phyloP scores from a whole-genome alignment of 139 green algal genomes.

The Chlorella sp. region DNA sequence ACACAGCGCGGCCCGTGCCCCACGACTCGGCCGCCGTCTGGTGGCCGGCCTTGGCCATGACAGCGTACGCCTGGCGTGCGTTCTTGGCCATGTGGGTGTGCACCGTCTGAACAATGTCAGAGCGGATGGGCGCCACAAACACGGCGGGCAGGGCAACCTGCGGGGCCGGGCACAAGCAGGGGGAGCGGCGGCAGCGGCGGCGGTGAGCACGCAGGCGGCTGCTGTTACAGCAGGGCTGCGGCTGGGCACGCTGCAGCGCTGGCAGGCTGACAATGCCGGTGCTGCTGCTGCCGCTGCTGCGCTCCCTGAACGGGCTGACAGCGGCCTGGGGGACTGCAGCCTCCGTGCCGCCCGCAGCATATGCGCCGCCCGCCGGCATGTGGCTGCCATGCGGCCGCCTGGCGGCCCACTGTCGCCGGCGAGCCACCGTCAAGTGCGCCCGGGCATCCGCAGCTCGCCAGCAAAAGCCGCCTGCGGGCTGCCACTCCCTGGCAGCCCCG shows the following conservation, averaged over 20 bases:
- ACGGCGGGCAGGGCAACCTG: constrained; percentile 90
- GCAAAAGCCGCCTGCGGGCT: too few species aligned
- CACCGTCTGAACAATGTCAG: constrained; percentile 89
- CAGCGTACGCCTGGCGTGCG: constrained; percentile 96
- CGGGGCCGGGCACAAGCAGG: not conserved
- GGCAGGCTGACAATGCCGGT: not conserved
- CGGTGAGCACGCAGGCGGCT: not conserved
- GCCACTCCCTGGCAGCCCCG: too few species aligned
- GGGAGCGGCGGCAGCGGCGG: not conserved
- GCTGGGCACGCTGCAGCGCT: not conserved
- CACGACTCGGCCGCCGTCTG: constrained; percentile 99
- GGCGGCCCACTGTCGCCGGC: not conserved
- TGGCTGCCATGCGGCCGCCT: not conserved
- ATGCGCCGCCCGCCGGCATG: not conserved
- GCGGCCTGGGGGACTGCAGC: not conserved
- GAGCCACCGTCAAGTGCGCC: too few species aligned
- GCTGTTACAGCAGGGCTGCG: not conserved
- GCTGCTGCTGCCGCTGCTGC: not conserved
- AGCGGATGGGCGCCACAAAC: constrained; percentile 91
- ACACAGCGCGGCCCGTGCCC: constrained; percentile 98
- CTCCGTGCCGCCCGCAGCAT: not conserved
- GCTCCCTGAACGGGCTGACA: not conserved
- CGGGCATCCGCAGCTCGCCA: too few species aligned
- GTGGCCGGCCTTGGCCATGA: constrained; percentile 91
- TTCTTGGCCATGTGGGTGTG: constrained; percentile 98